Evolutionary conservation across 768 basidiomycete genomes (phyloP), one percentile per base, ranked within the genome.

Genomic region (Termitomyces sp.): DNA sequence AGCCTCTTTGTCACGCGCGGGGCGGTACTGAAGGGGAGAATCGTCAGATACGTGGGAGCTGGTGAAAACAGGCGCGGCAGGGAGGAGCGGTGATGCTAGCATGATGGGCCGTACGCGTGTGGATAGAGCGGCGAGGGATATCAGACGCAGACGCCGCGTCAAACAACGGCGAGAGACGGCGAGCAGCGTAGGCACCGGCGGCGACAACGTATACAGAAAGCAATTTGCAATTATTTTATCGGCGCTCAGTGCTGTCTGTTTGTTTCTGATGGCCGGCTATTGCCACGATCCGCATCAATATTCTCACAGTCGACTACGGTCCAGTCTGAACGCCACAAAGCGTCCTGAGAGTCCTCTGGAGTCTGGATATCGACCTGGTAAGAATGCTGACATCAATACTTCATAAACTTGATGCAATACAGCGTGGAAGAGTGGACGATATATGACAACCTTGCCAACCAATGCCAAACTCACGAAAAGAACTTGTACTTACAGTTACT

Each of bases 1-100:
- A 3, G 84, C 74, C 56, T 89, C 88, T 56, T 86, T 66, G 66
- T 91, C 88, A 64, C 81, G 83, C 35, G 85, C 78, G 3, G 88
- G 88, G 40, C 82, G 76, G 66, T 82, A 84, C 59, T 83, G 82
- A 27, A 76, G 63, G 41, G 55, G 25, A 6, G 75, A 64, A 63
- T 82, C 81, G 47, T 85, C 82, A 31, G 80, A 65, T 43, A 63
- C 64, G 63, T 78, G 76, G 47, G 79, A 74, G 5, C 76, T 68
- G 36, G 80, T 71, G 63, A 87, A 85, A 47, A 78, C 73, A 27
- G 77, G 60, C 32, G 67, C 68, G 6, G 78, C 60, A 52, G 81
- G 84, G 60, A 81, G 72, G 59, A 86, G 76, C 13, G 86, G 85
- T 20, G 82, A 78, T 52, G 84, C 88, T 33, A 90, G 77, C 88